A percentile compares a stretch with the other conserved stretches of the same genome.
phyloP scores from a whole-genome alignment of 202 grass and related monocot species.

The Zoysia matrella region DNA sequence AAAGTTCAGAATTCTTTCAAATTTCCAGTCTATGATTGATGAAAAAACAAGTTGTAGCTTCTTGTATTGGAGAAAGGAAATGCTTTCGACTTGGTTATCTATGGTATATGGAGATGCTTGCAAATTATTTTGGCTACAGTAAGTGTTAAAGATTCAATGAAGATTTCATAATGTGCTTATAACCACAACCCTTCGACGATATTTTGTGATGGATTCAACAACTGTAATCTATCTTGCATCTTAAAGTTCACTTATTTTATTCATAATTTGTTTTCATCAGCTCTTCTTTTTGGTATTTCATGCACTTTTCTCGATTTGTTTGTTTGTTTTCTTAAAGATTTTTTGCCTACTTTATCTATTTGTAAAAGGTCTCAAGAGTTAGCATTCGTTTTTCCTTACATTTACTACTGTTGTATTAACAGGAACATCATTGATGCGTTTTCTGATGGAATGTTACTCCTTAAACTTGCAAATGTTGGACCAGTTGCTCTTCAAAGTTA shows the following conservation, averaged over 20 bases:
- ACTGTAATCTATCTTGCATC: background rate
- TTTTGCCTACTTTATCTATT: constrained; percentile 7
- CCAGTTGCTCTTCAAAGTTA: constrained; percentile 52
- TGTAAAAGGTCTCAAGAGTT: background rate
- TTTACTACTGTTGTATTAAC: constrained; percentile 31
- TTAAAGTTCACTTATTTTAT: constrained; percentile 6
- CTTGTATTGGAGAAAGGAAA: constrained; percentile 84
- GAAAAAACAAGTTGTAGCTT: constrained; percentile 73
- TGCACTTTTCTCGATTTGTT: background rate
- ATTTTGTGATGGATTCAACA: background rate
- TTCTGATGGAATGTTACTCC: constrained; percentile 69
- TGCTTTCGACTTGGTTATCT: constrained; percentile 65
- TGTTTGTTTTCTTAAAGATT: background rate
- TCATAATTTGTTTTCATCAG: background rate
- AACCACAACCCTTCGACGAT: background rate
- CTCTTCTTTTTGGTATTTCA: constrained; percentile 14
- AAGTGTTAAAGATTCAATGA: constrained; percentile 37
- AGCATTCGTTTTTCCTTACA: constrained; percentile 13
- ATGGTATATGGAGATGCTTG: constrained; percentile 66
- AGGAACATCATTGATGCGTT: constrained; percentile 78
- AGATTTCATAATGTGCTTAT: constrained; percentile 15
- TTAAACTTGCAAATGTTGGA: constrained; percentile 61
- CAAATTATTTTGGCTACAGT: constrained; percentile 68
- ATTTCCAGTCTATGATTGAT: constrained; percentile 60
- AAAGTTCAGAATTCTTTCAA: constrained; percentile 61